phyloP scores from a whole-genome alignment of 805 yeast genomes.

The Scheffersomyces lignosus region DNA sequence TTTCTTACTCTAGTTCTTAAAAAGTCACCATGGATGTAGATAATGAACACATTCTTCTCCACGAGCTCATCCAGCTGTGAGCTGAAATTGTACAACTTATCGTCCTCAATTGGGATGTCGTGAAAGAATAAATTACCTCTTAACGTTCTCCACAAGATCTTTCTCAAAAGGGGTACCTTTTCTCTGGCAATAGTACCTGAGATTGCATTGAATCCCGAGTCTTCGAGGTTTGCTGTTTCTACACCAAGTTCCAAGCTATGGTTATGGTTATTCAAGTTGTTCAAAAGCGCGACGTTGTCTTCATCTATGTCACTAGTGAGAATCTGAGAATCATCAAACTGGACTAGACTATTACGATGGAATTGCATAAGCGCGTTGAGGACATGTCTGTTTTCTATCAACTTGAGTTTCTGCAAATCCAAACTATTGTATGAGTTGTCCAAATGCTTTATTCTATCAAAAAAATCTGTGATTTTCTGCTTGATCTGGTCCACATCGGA shows the following conservation, averaged over 20 bases:
- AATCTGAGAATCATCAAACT: conserved; percentile 19
- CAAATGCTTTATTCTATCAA: conserved; percentile 35
- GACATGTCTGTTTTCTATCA: conserved; percentile 38
- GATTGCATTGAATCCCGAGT: conserved; percentile 29
- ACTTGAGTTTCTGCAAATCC: conserved; percentile 20
- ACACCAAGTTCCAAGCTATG: conserved; percentile 23
- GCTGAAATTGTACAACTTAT: conserved; percentile 13
- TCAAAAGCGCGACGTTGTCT: conserved; percentile 29
- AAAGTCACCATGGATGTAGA: conserved; percentile 42
- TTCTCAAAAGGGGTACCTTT: conserved; percentile 37
- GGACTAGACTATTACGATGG: conserved; percentile 16
- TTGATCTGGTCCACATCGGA: conserved; percentile 37
- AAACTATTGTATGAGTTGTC: conserved; percentile 33
- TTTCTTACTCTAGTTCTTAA: conserved; percentile 33
- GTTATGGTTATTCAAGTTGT: conserved; percentile 16
- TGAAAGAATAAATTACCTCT: conserved; percentile 43
- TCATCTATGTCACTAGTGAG: conserved; percentile 22
- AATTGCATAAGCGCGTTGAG: conserved; percentile 32
- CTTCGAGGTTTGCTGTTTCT: conserved; percentile 21
- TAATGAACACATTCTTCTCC: conserved; percentile 37
- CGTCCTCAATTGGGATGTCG: conserved; percentile 34
- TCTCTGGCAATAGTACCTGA: conserved; percentile 37
- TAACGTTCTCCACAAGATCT: conserved; percentile 43
- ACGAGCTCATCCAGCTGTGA: conserved; percentile 15
- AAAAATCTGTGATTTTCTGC: conserved; percentile 21